Conservation (phyloP, 2,329 filamentous ascomycete species). For the Celoporthe dispersa region DNA sequence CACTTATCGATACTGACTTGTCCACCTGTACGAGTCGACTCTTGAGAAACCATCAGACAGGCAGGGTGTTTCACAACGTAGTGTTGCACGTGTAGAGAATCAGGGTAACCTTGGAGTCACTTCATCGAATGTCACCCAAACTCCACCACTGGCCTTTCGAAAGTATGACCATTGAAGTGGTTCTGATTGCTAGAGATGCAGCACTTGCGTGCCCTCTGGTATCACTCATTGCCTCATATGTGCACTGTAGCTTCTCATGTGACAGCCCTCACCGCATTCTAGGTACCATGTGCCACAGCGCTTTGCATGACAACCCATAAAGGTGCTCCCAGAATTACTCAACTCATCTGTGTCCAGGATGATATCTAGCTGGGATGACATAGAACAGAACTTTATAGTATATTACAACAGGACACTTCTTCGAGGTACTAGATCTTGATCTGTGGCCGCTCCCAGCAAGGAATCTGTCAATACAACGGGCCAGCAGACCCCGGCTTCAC, state of each 20-base stretch:
- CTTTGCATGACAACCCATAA: background rate
- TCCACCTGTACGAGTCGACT: background rate
- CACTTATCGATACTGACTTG: background rate
- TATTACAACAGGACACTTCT: background rate
- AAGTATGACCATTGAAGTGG: background rate
- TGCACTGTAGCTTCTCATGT: background rate
- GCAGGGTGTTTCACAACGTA: background rate
- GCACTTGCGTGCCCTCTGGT: background rate
- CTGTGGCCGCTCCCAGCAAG: too few species aligned
- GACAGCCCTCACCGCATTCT: background rate
- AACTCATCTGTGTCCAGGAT: background rate
- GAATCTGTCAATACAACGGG: too few species aligned
- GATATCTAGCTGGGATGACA: background rate
- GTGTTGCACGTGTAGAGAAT: background rate
- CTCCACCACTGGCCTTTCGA: background rate
- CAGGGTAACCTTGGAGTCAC: background rate
- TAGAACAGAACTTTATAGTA: background rate
- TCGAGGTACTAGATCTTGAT: too few species aligned
- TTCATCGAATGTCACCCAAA: background rate
- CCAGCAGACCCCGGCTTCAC: too few species aligned
- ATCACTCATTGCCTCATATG: background rate
- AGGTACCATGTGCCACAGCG: background rate
- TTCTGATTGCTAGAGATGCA: background rate
- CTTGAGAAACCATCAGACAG: background rate
- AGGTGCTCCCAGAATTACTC: background rate